Percentiles rank a stretch among this genome's conserved stretches.
These are phyloP conservation scores for Sporisorium exsertum DNA, from an alignment of 1,284 basidiomycete genomes.

Conservation along the genomic window DNA sequence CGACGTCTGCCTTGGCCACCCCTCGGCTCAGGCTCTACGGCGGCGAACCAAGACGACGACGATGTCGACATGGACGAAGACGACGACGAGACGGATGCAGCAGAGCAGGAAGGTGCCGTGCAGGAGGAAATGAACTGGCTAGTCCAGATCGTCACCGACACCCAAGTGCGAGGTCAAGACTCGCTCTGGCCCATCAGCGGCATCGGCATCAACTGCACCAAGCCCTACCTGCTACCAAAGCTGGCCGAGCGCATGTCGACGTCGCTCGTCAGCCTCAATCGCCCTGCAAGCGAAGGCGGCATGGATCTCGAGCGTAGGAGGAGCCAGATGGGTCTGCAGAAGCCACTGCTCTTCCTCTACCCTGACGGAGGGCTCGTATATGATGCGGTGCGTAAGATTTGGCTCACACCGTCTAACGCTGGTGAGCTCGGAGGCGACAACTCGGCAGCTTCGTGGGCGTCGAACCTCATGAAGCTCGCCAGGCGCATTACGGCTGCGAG, in stretches of 20 bases:
- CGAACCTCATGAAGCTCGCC: constrained; percentile 46
- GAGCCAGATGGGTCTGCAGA: constrained; percentile 11
- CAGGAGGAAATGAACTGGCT: constrained; percentile 52
- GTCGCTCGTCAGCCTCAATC: constrained; percentile 33
- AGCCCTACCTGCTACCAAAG: constrained; percentile 48
- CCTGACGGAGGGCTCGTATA: constrained; percentile 64
- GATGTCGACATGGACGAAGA: constrained; percentile 42
- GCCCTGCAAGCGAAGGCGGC: constrained; percentile 16
- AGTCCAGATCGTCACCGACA: constrained; percentile 38
- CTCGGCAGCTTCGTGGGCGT: constrained; percentile 44
- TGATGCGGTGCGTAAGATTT: constrained; percentile 52
- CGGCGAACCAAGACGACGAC: constrained; percentile 14
- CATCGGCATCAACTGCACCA: constrained; percentile 65
- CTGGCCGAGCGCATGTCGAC: constrained; percentile 48
- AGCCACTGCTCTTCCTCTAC: constrained; percentile 61
- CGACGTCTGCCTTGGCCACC: constrained; percentile 48
- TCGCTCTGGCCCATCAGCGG: constrained; percentile 50
- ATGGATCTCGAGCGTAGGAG: constrained; percentile 23
- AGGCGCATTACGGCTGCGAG: constrained; percentile 18
- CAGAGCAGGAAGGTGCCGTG: constrained; percentile 19
- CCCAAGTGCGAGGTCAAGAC: constrained; percentile 35
- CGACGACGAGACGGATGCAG: constrained; percentile 20
- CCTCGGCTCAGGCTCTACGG: neutral
- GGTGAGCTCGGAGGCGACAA: constrained; percentile 19
- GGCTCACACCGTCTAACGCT: constrained; percentile 39